Conservation (phyloP, 805 yeast genomes). For the Kodamaea laetipori region DNA sequence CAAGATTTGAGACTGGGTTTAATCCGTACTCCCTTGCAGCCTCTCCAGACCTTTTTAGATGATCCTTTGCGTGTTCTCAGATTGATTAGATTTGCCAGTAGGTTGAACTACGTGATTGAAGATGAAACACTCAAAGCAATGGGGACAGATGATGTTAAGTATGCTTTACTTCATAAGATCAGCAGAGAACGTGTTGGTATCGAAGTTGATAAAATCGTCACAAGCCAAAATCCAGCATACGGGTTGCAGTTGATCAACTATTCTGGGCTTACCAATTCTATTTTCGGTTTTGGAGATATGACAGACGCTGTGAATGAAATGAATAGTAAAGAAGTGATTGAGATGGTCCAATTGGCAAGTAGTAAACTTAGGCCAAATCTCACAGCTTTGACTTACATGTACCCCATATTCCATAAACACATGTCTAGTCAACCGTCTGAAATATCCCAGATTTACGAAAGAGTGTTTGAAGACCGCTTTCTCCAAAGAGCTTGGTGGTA, state of each 20-base stretch:
- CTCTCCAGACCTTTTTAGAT: constrained; percentile 82
- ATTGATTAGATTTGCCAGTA: constrained; percentile 80
- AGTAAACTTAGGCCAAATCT: constrained; percentile 21
- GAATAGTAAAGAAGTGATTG: constrained; percentile 19
- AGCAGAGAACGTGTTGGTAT: constrained; percentile 89
- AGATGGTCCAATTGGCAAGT: constrained; percentile 18
- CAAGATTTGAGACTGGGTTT: constrained; percentile 69
- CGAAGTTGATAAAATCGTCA: constrained; percentile 77
- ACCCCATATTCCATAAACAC: constrained; percentile 20
- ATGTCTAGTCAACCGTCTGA: background rate
- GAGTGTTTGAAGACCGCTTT: constrained; percentile 3
- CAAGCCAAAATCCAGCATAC: constrained; percentile 58
- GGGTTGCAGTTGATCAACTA: constrained; percentile 63
- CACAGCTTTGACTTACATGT: constrained; percentile 25
- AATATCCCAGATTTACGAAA: constrained; percentile 2
- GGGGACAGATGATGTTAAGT: constrained; percentile 57
- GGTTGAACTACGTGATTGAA: constrained; percentile 70
- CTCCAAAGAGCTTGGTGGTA: constrained; percentile 46
- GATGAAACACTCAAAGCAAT: constrained; percentile 61
- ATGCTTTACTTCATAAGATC: constrained; percentile 67
- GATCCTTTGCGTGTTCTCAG: constrained; percentile 92
- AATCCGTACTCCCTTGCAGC: constrained; percentile 84
- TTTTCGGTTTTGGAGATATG: constrained; percentile 48
- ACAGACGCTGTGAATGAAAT: constrained; percentile 19
- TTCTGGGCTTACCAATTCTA: constrained; percentile 55